Base-by-base conservation (phyloP, 1,284 basidiomycete species). In the Cerioporus squamosus region DNA sequence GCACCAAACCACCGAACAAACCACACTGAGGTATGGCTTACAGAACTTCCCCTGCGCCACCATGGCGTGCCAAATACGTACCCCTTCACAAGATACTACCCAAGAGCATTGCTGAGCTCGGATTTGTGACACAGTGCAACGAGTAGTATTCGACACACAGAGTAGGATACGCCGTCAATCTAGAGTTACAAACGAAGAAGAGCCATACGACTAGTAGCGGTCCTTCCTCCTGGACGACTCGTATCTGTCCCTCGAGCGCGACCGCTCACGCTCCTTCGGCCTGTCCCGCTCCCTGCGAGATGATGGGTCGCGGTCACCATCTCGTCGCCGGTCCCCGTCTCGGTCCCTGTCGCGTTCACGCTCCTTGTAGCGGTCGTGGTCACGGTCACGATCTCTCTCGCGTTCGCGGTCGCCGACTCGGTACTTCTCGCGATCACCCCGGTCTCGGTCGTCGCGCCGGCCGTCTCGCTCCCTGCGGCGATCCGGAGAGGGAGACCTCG, bases 401-500 rank as follows among this genome's bases (percentile, higher is more conserved):
- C 51, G 47, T 26, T 67, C 62, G 15, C 58, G 55, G 5, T 66
- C 59, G 12, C 55, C 43, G n/a, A 55, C 42, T 5, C 54, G 33
- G 23, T 67, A 61, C n/a, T 59, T 56, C 42, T 68, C 65, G n/a
- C 58, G 26, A 29, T 29, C 26, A 3, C 26, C 26, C 26, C 26
- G 44, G 40, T 66, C 60, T 26, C 64, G 60, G 20, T 68, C 65
- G 1, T 53, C 56, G 22, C 73, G 70, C 31, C 71, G 63, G 23
- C 68, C 62, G 43, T 72, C 71, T 40, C 65, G 61, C 23, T 72
- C 70, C 44, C 69, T 64, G 48, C 74, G 69, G 18, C 71, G 52
- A 18, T 69, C 68, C 23, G 70, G 59, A 40, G 66, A 54, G 46
- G 76, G 65, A 46, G 73, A 69, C 65, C 74, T 57, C 57, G 73